Conservation (phyloP, 75 land plant genomes). For the Cryptomeria japonica region DNA sequence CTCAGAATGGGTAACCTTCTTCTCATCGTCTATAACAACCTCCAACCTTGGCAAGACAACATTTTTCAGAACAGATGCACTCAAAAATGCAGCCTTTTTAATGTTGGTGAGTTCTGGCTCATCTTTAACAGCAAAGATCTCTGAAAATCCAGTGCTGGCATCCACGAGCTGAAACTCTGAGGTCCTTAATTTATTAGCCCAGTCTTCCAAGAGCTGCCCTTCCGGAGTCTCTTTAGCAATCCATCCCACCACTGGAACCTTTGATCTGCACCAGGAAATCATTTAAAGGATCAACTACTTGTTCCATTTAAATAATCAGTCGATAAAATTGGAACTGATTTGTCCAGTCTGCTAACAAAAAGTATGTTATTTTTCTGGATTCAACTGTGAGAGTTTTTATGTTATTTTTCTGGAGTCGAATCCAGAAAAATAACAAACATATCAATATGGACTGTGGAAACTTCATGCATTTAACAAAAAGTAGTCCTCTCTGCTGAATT, state of each 20-base stretch:
- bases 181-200: conserved; percentile 55
- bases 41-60: conserved; percentile 94
- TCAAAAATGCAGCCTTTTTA: conserved; percentile 78
- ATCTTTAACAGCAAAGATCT: conserved; percentile 93
- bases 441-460: too few species aligned
- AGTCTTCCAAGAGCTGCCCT: conserved; percentile 75
- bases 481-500: too few species aligned
- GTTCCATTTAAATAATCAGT: too few species aligned
- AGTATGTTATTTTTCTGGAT: too few species aligned
- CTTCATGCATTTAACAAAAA: too few species aligned
- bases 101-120: conserved; percentile 60
- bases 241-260: conserved; percentile 47
- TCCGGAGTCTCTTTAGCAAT: conserved; percentile 74
- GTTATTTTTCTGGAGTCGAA: too few species aligned
- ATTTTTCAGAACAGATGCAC: conserved; percentile 65
- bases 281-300: too few species aligned
- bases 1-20: conserved; percentile 76
- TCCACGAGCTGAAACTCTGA: conserved; percentile 55
- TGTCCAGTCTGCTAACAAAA: too few species aligned
- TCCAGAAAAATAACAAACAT: too few species aligned
- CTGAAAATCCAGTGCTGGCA: conserved; percentile 77
- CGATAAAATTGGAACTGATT: too few species aligned
- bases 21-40: conserved; percentile 90
- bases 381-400: too few species aligned
- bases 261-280: conserved; percentile 10